Evolutionary conservation across 345 rosid species (phyloP).

Genomic region (Syzygium grande): DNA sequence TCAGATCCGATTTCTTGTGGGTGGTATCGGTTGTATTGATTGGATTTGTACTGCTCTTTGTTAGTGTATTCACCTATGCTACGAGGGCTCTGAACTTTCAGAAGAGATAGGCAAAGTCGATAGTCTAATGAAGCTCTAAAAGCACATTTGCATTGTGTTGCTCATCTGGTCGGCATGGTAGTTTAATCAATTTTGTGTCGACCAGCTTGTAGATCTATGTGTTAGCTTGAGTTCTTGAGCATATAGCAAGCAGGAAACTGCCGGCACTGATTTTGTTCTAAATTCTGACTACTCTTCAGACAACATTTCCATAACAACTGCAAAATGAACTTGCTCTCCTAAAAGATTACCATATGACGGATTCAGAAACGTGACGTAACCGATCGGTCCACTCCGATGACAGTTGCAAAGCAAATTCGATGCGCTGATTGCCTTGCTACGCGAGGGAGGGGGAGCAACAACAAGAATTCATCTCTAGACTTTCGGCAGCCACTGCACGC

Average conservation of each 20-base stretch:
- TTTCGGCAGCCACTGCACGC: not conserved
- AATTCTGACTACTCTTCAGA: not conserved
- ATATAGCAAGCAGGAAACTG: not conserved
- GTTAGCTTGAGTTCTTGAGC: not conserved
- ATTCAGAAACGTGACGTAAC: not conserved
- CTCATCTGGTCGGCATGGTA: not conserved
- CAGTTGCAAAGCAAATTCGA: not conserved
- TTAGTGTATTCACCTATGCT: conserved; percentile 13
- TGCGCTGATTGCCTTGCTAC: not conserved
- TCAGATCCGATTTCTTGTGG: conserved; percentile 26
- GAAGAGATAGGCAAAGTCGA: conserved; percentile 13
- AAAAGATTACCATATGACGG: not conserved
- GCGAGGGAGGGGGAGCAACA: not conserved
- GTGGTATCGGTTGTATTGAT: conserved; percentile 16
- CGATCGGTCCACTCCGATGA: not conserved
- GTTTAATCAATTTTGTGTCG: not conserved
- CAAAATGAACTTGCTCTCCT: not conserved
- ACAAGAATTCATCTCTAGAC: not conserved
- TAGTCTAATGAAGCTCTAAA: not conserved
- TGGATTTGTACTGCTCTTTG: conserved; percentile 21
- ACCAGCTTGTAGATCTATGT: not conserved
- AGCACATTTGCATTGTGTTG: not conserved
- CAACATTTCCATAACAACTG: not conserved
- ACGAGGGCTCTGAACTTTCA: conserved; percentile 35
- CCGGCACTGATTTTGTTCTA: not conserved